Percentiles rank a stretch among this genome's conserved stretches.
phyloP scores from a whole-genome alignment of 176 grass and related monocot species.

The Carex cristatella region DNA sequence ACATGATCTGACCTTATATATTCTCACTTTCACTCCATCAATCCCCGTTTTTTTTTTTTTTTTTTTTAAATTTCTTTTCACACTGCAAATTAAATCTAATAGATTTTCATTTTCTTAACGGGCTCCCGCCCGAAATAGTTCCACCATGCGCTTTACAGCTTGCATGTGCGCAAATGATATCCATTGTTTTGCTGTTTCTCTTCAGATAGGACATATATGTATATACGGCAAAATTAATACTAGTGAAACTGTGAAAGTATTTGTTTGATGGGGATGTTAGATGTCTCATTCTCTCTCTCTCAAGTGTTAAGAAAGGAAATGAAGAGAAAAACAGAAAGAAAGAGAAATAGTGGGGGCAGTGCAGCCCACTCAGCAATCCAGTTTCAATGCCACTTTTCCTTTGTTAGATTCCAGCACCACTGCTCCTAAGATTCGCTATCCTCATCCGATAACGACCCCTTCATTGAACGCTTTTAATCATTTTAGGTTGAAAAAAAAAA shows the following conservation, averaged over 20 bases:
- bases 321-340: constrained; percentile 32
- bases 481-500: background rate
- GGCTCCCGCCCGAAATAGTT: background rate
- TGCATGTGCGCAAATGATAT: constrained; percentile 3
- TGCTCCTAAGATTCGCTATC: constrained; percentile 47
- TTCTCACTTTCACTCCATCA: background rate
- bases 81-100: background rate
- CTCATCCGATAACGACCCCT: constrained; percentile 51
- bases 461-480: background rate
- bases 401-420: constrained; percentile 58
- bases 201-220: background rate
- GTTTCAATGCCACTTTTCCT: constrained; percentile 47
- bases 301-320: constrained; percentile 39
- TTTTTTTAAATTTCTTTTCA: background rate
- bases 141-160: background rate
- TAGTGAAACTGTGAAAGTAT: background rate
- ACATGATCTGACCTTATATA: constrained; percentile 18
- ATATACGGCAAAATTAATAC: background rate
- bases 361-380: constrained; percentile 6
- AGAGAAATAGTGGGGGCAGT: constrained; percentile 31
- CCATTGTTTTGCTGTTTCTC: background rate
- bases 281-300: background rate
- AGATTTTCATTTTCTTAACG: background rate
- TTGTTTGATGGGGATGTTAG: background rate
- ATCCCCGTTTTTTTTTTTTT: background rate